A percentile compares a stretch with the other conserved stretches of the same genome.
Conservation (phyloP, 805 yeast genomes). For the Saccharomycopsis synnaedendra region DNA sequence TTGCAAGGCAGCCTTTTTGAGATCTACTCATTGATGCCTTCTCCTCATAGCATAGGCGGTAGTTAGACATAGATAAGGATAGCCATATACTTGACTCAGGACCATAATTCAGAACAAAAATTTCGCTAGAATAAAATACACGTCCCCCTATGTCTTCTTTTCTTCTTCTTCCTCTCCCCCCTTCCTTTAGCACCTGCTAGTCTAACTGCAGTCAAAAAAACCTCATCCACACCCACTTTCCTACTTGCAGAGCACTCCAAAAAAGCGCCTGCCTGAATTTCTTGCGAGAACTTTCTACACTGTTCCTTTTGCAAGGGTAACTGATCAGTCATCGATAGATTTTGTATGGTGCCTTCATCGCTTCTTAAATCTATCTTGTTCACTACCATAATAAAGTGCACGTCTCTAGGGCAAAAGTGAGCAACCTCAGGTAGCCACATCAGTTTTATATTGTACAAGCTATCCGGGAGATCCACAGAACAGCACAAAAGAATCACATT, state of each 20-base stretch:
- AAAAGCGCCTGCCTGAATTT: conserved; percentile 72
- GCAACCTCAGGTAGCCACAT: conserved; percentile 29
- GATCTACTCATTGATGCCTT: too few relatives aligned
- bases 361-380: conserved; percentile 11
- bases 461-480: conserved; percentile 86
- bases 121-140: too few relatives aligned
- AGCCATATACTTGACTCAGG: too few relatives aligned
- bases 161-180: too few relatives aligned
- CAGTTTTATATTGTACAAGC: conserved; percentile 57
- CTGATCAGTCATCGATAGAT: conserved; percentile 11
- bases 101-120: too few relatives aligned
- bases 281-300: conserved; percentile 61
- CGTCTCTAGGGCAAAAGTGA: conserved; percentile 26
- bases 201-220: conserved; percentile 83
- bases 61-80: too few relatives aligned
- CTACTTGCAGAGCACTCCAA: conserved; percentile 84
- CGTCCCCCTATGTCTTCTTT: too few relatives aligned
- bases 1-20: too few relatives aligned
- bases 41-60: too few relatives aligned
- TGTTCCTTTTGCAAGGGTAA: conserved; percentile 20
- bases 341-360: conserved; percentile 9
- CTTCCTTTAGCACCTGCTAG: background rate
- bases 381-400: conserved; percentile 4
- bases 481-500: conserved; percentile 95
- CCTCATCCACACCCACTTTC: conserved; percentile 90